Percentiles rank a stretch among this genome's conserved stretches.
Evolutionary conservation across 805 yeast genomes (phyloP).

Genomic region (Candida saitoana): DNA sequence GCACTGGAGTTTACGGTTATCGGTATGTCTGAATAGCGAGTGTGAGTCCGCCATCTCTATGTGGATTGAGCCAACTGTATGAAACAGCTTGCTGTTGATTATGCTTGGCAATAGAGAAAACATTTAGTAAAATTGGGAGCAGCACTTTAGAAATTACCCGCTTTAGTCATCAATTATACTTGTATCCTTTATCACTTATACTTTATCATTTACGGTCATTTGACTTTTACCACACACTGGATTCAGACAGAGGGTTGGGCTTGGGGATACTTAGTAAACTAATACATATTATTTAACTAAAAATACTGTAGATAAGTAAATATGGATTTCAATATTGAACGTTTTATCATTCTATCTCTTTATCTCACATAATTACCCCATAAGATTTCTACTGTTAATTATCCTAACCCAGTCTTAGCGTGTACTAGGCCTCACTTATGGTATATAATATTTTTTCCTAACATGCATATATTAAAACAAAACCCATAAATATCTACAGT

Average conservation of each 20-base stretch:
- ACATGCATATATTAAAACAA: no score
- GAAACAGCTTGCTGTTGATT: not conserved
- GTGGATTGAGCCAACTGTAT: not conserved
- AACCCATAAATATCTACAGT: no score
- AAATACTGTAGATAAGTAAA: not conserved
- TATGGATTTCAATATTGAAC: no score
- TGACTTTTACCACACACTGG: not conserved
- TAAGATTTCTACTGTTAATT: no score
- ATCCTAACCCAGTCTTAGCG: no score
- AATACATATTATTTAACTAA: not conserved
- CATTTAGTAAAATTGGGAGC: conserved; percentile 1
- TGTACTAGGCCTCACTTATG: no score
- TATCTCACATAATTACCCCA: no score
- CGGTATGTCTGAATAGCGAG: conserved; percentile 6
- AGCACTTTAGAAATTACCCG: conserved; percentile 2
- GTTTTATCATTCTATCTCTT: no score
- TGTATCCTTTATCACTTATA: not conserved
- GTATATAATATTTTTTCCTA: no score
- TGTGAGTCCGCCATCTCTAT: not conserved
- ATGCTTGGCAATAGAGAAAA: not conserved
- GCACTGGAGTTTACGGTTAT: not conserved
- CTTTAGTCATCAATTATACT: not conserved
- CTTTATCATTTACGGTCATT: not conserved
- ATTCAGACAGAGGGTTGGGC: conserved; percentile 4
- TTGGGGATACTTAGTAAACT: conserved; percentile 3